Evolutionary conservation across 1,284 basidiomycete species (phyloP).

Genomic region (Porogramme epimiltina): DNA sequence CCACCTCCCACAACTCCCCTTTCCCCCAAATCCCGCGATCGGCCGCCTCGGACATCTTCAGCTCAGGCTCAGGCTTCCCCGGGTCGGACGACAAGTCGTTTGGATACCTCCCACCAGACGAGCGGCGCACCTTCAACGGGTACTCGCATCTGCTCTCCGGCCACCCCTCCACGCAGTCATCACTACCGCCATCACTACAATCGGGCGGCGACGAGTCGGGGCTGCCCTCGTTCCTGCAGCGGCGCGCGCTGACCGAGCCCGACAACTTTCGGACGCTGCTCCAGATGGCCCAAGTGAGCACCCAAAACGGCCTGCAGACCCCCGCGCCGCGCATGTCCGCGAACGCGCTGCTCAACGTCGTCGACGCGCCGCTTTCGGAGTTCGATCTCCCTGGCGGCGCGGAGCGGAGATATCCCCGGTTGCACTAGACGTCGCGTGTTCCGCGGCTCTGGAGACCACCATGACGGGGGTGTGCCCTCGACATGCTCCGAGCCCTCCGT

Average conservation of each 20-base stretch:
- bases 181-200: constrained; percentile 27
- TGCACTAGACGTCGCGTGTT: constrained; percentile 13
- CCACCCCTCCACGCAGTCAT: constrained; percentile 33
- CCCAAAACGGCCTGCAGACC: constrained; percentile 17
- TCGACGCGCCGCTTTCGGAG: constrained; percentile 13
- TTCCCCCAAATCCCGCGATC: constrained; percentile 41
- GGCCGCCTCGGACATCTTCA: constrained; percentile 41
- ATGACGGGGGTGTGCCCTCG: background rate
- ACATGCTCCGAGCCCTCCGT: background rate
- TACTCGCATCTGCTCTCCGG: constrained; percentile 47
- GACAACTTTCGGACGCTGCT: constrained; percentile 43
- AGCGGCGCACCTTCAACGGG: constrained; percentile 40
- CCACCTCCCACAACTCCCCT: constrained; percentile 35
- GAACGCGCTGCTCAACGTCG: constrained; percentile 13
- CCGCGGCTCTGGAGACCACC: background rate
- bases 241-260: constrained; percentile 53
- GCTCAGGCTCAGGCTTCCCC: constrained; percentile 37
- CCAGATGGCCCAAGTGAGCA: constrained; percentile 17
- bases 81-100: constrained; percentile 22
- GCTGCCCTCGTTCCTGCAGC: constrained; percentile 33
- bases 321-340: constrained; percentile 17
- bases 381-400: constrained; percentile 16
- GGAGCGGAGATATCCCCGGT: constrained; percentile 21
- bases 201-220: constrained; percentile 24
- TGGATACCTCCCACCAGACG: constrained; percentile 41